Conservation (phyloP, 352 stramenopile species). For the Globisporangium megalacanthum region DNA sequence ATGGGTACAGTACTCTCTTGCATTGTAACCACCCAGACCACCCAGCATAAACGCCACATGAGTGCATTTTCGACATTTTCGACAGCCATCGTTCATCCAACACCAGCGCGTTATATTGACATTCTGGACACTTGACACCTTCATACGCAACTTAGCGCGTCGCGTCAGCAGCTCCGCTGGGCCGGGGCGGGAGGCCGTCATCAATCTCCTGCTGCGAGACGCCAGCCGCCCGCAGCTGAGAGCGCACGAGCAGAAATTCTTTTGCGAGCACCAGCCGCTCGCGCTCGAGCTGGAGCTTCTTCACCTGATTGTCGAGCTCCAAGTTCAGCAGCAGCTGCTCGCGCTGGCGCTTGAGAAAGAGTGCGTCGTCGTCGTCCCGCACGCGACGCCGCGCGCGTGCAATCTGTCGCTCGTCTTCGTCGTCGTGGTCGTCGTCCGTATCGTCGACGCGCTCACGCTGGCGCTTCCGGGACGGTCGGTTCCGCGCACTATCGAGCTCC, state of each 20-base stretch:
- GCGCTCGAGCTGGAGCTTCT: constrained; percentile 61
- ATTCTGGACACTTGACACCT: too few relatives aligned
- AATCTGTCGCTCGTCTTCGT: constrained; percentile 3
- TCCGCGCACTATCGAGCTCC: not conserved
- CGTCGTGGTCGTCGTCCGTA: not conserved
- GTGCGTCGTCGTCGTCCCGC: constrained; percentile 38
- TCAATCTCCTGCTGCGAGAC: constrained; percentile 4
- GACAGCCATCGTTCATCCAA: too few relatives aligned
- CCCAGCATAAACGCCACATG: too few relatives aligned
- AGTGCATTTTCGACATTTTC: too few relatives aligned
- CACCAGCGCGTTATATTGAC: too few relatives aligned
- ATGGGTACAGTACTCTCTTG: too few relatives aligned
- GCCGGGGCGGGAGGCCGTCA: constrained; percentile 3
- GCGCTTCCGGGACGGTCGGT: not conserved
- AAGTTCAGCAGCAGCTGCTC: constrained; percentile 67
- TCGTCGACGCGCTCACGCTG: not conserved
- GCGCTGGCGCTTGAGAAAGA: constrained; percentile 3
- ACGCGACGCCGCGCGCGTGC: not conserved
- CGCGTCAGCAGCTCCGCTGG: not conserved
- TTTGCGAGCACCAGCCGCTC: constrained; percentile 33
- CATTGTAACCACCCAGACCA: too few relatives aligned
- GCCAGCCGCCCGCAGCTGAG: constrained; percentile 3
- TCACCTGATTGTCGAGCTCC: constrained; percentile 66
- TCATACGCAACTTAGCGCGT: too few relatives aligned
- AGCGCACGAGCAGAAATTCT: constrained; percentile 5